Base-by-base conservation (phyloP, 768 basidiomycete species). In the Macrolepiota fuliginosa region DNA sequence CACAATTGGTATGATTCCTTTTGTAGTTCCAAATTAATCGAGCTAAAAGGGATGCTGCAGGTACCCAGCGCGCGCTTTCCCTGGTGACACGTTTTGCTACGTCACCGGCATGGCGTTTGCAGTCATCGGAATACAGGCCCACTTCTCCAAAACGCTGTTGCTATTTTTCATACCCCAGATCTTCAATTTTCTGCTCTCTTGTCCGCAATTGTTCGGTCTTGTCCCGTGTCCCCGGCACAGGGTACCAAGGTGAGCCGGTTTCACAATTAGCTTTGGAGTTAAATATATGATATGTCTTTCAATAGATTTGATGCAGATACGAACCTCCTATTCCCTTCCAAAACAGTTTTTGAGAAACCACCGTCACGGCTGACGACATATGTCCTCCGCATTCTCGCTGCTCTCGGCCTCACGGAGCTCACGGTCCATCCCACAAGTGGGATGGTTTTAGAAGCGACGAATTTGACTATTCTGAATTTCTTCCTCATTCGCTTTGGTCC, bases 91-190 rank as follows among this genome's bases (percentile, higher is more conserved):
- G 3, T 82, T 99, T 32, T 99, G 97, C 74, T 99, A 99, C 76
- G 88, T 98, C 42, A 87, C 94, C 0, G 97, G 97, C 62, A 99
- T 99, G 97, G 94, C 97, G 3, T 98, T 99, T 72, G 90, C 97
- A 0, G 96, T 97, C 9, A 95, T 96, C 35, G 96, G 94, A 24
- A 98, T 99, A 64, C 93, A 97, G 69, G 94, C 91, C 0, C 97
- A 99, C 73, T 98, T 95, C 74, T 94, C 93, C 56, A 99, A 99
- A 76, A 99, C 97, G 0, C 78, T 99, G 9, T 82, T 98, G 61
- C 78, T 98, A 25, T 98, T 99, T 81, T 98, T 98, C 78, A 82
- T 99, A 52, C 97, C 97, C 3, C 97, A 99, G 72, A 90, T 97
- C 64, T 95, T 98, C 85, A 99, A 99, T 73, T 99, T 99, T 71